A percentile compares a stretch with the other conserved stretches of the same genome.
These are phyloP conservation scores for Heterobasidion irregulare DNA, from an alignment of 1,284 basidiomycete species.

Conservation along the genomic window DNA sequence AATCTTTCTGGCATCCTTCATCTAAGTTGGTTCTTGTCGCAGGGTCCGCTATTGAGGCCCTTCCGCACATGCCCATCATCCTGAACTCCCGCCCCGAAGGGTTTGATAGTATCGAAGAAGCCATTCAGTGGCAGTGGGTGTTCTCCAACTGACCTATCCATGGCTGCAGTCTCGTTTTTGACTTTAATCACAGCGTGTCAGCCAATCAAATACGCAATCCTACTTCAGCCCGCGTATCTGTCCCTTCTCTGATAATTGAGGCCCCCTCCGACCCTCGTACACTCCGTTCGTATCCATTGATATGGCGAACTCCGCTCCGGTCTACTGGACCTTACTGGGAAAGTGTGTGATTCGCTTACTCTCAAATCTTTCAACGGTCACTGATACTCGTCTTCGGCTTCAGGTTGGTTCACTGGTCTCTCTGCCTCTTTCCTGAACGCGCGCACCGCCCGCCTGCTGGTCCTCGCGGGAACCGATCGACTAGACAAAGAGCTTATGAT, in stretches of 20 bases:
- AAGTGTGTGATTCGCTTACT: constrained; percentile 38
- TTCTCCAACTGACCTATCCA: neutral
- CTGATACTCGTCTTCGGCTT: neutral
- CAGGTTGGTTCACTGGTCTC: constrained; percentile 88
- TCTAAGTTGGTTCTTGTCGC: constrained; percentile 3
- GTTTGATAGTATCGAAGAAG: constrained; percentile 78
- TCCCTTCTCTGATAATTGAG: constrained; percentile 67
- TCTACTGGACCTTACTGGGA: constrained; percentile 88
- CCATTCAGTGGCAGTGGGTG: constrained; percentile 93
- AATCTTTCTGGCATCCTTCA: constrained; percentile 1
- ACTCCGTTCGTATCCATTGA: constrained; percentile 29
- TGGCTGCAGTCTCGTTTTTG: neutral
- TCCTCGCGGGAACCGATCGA: constrained; percentile 89
- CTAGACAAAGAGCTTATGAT: constrained; percentile 94
- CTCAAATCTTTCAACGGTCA: neutral
- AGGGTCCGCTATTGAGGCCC: constrained; percentile 92
- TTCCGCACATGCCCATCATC: constrained; percentile 86
- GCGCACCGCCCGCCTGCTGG: constrained; percentile 76
- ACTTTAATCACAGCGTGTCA: constrained; percentile 37
- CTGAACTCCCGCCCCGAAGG: constrained; percentile 80
- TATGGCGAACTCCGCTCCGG: constrained; percentile 82
- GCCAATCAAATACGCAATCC: constrained; percentile 77
- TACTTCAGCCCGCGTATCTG: constrained; percentile 76
- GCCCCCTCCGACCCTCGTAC: constrained; percentile 27
- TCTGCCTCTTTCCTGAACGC: constrained; percentile 72